Evolutionary conservation across 2,329 filamentous ascomycete species (phyloP), one percentile per base, ranked within the genome.

Genomic region (Pseudogymnoascus sp.): DNA sequence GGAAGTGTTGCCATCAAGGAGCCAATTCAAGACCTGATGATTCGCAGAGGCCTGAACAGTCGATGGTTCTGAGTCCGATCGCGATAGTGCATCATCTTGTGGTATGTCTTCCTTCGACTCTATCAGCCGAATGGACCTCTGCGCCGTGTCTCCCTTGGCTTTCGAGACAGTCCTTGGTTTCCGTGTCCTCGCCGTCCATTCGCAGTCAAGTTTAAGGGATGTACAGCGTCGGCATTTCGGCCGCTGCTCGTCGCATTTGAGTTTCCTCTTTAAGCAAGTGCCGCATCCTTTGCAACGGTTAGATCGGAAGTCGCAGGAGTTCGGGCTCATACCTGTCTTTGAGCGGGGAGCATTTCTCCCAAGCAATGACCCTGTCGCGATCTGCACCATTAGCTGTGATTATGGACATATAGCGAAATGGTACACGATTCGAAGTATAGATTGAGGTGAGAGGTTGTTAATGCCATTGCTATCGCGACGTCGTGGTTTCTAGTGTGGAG

Each of bases 211-310:
- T 34, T 57, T 6, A n/a, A 57, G 51, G 6, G 73, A 69, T 21
- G 64, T 63, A 63, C 75, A 77, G 51, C 74, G 74, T 25, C 65
- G 65, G 63, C 75, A 77, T 19, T 72, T 61, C 3, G 75, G 75
- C 8, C 19, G 28, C 57, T 63, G 34, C 34, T 63, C 62, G 39
- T 61, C 62, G 48, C 62, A 63, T 31, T 63, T 63, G 25, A 63
- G 37, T 31, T 63, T 63, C 16, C 62, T 28, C 25, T 60, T 54
- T 16, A 54, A 62, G 66, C 75, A 77, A 63, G 75, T 77, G 64
- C 71, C 73, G 70, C 75, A 77, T 66, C 75, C 75, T 77, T 23
- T 6, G 54, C 62, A 13, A 41, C 8, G 5, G 16, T 41, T 41
- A 63, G 61, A 41, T 25, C 23, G 10, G 31, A 51, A 41, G 43